Conservation (phyloP, 2,329 filamentous ascomycete genomes). For the Rhynchosporium graminicola region DNA sequence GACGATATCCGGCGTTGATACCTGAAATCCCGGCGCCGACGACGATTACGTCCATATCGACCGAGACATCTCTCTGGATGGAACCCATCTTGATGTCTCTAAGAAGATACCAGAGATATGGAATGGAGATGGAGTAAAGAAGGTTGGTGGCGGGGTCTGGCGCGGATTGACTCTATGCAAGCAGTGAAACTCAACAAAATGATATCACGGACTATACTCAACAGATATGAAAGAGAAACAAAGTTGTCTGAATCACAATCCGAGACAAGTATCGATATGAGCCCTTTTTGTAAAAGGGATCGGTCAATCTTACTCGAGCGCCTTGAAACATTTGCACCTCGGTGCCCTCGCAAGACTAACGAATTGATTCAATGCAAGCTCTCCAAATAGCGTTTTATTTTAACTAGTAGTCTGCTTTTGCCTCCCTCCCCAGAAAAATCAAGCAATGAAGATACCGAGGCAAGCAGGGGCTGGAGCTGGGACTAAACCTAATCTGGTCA, state of each 20-base stretch:
- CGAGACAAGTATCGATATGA: background rate
- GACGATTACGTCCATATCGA: constrained; percentile 57
- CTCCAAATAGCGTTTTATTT: background rate
- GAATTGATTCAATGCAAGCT: background rate
- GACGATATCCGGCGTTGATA: constrained; percentile 72
- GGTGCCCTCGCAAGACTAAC: constrained; percentile 8
- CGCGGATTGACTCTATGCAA: background rate
- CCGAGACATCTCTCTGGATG: constrained; percentile 1
- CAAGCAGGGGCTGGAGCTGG: background rate
- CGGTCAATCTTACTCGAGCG: background rate
- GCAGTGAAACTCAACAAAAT: constrained; percentile 2
- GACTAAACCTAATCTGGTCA: background rate
- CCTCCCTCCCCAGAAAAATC: background rate
- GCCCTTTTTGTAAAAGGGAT: background rate
- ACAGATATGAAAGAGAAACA: background rate
- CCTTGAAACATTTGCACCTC: constrained; percentile 7
- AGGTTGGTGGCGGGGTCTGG: background rate
- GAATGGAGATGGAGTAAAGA: background rate
- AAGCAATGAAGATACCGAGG: background rate
- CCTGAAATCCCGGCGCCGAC: constrained; percentile 75
- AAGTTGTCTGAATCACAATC: background rate
- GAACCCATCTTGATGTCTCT: constrained; percentile 17
- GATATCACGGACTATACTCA: background rate
- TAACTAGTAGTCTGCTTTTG: background rate
- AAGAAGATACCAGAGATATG: background rate